Conservation (phyloP, 768 basidiomycete genomes). For the Saitozyma podzolica region DNA sequence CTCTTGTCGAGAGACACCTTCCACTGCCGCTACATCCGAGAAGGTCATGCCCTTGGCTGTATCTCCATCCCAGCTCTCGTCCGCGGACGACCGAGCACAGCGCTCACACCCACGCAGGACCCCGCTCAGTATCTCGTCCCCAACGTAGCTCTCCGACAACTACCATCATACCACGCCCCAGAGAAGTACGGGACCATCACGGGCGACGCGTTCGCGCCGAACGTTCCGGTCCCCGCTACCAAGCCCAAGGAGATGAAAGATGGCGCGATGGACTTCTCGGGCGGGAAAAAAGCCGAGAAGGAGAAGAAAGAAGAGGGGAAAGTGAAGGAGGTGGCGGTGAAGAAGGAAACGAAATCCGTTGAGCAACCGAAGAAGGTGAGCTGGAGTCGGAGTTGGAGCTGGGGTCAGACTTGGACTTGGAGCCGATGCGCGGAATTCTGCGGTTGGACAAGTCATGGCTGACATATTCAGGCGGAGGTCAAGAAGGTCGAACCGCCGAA, state of each 20-base stretch:
- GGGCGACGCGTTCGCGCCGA: conserved; percentile 26
- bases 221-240: conserved; percentile 1
- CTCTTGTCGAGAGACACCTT: neutral
- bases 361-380: conserved; percentile 4
- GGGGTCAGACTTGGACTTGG: neutral
- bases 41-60: too few species aligned
- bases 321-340: conserved; percentile 14
- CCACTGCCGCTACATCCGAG: too few species aligned
- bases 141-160: conserved; percentile 19
- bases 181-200: conserved; percentile 38
- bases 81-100: neutral
- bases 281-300: neutral
- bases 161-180: conserved; percentile 28
- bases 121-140: conserved; percentile 42
- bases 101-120: conserved; percentile 30
- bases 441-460: neutral
- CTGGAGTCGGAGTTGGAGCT: neutral
- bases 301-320: conserved; percentile 8
- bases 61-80: too few species aligned
- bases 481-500: neutral
- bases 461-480: neutral
- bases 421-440: too few species aligned
- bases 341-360: conserved; percentile 9
- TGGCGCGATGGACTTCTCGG: conserved; percentile 35
- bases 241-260: conserved; percentile 28